Percentiles rank a stretch among this genome's conserved stretches.
These are phyloP conservation scores for Pterocarpus santalinus DNA, from an alignment of 306 rosid genomes.

Conservation along the genomic window DNA sequence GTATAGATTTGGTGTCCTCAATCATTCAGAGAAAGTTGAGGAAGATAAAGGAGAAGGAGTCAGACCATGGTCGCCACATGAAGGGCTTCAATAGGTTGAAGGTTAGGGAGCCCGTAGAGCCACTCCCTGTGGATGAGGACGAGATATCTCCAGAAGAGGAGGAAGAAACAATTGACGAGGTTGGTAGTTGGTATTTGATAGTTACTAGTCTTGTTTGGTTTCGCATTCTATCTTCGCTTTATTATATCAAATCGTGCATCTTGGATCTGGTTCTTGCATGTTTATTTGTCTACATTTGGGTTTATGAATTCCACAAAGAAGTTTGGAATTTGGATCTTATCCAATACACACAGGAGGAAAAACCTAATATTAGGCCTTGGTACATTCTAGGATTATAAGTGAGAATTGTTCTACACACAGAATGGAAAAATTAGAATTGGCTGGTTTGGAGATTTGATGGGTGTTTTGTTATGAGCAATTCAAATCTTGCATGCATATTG, in stretches of 20 bases:
- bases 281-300: neutral
- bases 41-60: conserved; percentile 89
- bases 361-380: neutral
- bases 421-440: neutral
- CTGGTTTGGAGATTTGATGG: neutral
- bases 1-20: conserved; percentile 91
- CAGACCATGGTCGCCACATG: conserved; percentile 95
- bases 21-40: conserved; percentile 94
- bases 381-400: conserved; percentile 12
- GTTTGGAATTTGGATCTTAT: neutral
- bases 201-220: conserved; percentile 17
- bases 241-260: conserved; percentile 9
- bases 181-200: conserved; percentile 45
- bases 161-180: conserved; percentile 70
- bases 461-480: neutral
- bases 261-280: conserved; percentile 28
- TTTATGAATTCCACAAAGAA: neutral
- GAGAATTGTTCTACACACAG: conserved; percentile 6
- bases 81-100: conserved; percentile 83
- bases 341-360: neutral
- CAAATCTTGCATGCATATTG: conserved; percentile 17
- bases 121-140: conserved; percentile 48
- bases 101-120: conserved; percentile 63
- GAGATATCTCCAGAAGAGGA: conserved; percentile 52
- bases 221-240: conserved; percentile 11